phyloP scores from a whole-genome alignment of 495 filamentous ascomycete species.

The Jackrogersella multiformis region DNA sequence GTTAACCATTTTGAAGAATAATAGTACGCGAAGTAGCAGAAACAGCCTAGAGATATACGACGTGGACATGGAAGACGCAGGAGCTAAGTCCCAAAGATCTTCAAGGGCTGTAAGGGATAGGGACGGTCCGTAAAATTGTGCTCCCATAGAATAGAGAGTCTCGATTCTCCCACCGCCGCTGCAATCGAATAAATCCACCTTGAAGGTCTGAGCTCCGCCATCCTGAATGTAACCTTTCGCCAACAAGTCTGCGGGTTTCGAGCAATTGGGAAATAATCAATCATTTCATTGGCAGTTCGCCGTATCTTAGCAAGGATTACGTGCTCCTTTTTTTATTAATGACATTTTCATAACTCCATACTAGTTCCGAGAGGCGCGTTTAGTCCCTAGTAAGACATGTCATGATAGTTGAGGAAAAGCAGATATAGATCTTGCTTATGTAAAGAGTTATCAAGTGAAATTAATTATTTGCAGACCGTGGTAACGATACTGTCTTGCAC shows the following conservation, averaged over 20 bases:
- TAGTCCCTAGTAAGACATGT: background rate
- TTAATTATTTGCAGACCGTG: no score
- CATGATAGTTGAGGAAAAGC: no score
- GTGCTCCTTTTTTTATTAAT: conserved; percentile 3
- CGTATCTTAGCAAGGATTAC: background rate
- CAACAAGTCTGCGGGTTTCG: conserved; percentile 9
- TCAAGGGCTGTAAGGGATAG: background rate
- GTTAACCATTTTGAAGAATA: background rate
- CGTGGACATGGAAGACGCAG: background rate
- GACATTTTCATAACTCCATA: background rate
- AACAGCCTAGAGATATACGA: background rate
- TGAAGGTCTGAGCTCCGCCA: no score
- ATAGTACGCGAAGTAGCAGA: background rate
- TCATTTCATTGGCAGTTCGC: conserved; percentile 3
- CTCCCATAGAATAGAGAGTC: conserved; percentile 1
- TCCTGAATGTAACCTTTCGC: background rate
- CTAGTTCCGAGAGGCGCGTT: no score
- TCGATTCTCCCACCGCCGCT: no score
- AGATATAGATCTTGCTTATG: background rate
- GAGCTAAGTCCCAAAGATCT: background rate
- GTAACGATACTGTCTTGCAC: no score
- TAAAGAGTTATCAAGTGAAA: no score
- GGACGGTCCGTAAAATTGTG: conserved; percentile 2
- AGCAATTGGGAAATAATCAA: background rate
- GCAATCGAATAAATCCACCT: no score